These are phyloP conservation scores for Chalaropsis ovoidea DNA, from an alignment of 2,329 filamentous ascomycete species.

Conservation along the genomic window DNA sequence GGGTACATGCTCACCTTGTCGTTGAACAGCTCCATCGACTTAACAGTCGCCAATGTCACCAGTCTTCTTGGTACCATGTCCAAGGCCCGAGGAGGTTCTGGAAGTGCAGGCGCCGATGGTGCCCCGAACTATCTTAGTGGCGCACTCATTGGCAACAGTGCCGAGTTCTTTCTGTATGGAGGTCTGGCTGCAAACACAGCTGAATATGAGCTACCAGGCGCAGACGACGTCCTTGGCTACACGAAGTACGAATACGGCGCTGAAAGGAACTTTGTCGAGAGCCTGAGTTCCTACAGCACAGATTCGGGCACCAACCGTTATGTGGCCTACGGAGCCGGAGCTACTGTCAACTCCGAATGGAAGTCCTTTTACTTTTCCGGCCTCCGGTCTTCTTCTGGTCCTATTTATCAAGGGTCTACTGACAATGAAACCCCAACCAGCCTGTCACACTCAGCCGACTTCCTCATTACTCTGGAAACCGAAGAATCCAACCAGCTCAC, in stretches of 20 bases:
- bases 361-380: constrained; percentile 63
- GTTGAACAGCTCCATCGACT: constrained; percentile 40
- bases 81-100: constrained; percentile 39
- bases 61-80: constrained; percentile 42
- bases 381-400: constrained; percentile 43
- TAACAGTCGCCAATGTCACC: constrained; percentile 35
- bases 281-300: constrained; percentile 35
- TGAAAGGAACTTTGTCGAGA: background rate
- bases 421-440: background rate
- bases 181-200: constrained; percentile 39
- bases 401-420: constrained; percentile 37
- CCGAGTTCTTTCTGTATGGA: constrained; percentile 55
- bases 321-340: constrained; percentile 53
- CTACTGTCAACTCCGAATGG: constrained; percentile 58
- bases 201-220: constrained; percentile 34
- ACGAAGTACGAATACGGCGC: constrained; percentile 44
- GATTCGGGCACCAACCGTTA: constrained; percentile 46
- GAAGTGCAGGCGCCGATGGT: constrained; percentile 43
- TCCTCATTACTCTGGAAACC: constrained; percentile 44
- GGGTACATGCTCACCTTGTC: constrained; percentile 50
- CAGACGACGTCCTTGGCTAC: constrained; percentile 42
- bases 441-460: constrained; percentile 39
- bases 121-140: constrained; percentile 52
- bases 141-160: constrained; percentile 54
- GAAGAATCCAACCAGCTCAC: constrained; percentile 45